phyloP scores from a whole-genome alignment of 108 stramenopile species.

The Pseudonitzschia multistriata region DNA sequence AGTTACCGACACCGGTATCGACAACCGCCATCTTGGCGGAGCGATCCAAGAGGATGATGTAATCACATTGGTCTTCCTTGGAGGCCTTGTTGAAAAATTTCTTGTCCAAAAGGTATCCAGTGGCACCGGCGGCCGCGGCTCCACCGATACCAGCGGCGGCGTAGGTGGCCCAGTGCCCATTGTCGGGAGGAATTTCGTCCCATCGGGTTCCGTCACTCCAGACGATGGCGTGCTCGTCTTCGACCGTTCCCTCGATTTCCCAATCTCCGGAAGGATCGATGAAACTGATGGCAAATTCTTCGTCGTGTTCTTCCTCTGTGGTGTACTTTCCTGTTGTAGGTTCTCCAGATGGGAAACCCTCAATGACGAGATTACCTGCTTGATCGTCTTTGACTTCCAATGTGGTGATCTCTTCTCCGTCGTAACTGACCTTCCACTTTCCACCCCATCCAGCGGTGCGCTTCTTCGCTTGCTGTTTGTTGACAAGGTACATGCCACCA shows the following conservation, averaged over 20 bases:
- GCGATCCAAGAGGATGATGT: slow-evolving; percentile 15
- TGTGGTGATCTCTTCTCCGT: slow-evolving; percentile 10
- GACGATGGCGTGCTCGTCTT: slow-evolving; percentile 16
- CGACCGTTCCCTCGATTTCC: slow-evolving; percentile 14
- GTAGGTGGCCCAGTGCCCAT: background rate
- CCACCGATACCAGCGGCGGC: slow-evolving; percentile 12
- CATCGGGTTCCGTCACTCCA: slow-evolving; percentile 21
- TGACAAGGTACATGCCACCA: slow-evolving; percentile 14
- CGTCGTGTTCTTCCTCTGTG: background rate
- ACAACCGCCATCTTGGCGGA: slow-evolving; percentile 14
- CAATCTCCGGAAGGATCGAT: slow-evolving; percentile 3
- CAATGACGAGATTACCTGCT: slow-evolving; percentile 9
- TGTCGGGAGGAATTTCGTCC: slow-evolving; percentile 18
- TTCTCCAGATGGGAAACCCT: slow-evolving; percentile 10
- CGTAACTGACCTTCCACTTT: slow-evolving; percentile 16
- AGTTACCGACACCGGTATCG: background rate
- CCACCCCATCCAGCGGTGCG: slow-evolving; percentile 17
- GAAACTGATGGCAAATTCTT: slow-evolving; percentile 8
- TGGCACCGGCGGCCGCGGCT: slow-evolving; percentile 9
- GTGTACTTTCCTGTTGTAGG: slow-evolving; percentile 14
- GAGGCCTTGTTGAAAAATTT: slow-evolving; percentile 20
- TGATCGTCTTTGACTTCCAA: slow-evolving; percentile 5
- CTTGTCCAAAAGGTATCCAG: slow-evolving; percentile 17
- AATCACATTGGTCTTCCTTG: slow-evolving; percentile 13
- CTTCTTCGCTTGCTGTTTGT: slow-evolving; percentile 14